A percentile compares a stretch with the other conserved stretches of the same genome.
phyloP scores from a whole-genome alignment of 805 yeast species.

The Candida sonorensis region DNA sequence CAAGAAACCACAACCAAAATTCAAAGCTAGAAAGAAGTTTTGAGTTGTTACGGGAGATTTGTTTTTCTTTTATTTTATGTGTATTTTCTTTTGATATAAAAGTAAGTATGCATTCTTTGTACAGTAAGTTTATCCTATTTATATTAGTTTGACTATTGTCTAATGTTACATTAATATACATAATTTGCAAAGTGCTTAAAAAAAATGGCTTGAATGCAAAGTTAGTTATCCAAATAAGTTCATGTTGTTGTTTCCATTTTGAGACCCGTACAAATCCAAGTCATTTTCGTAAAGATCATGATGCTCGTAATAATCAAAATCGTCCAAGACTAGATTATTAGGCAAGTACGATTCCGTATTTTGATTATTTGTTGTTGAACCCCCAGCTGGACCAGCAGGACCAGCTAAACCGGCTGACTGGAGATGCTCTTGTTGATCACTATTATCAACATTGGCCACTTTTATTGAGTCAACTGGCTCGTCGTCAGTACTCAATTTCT shows the following conservation, averaged over 20 bases:
- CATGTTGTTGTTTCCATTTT: constrained; percentile 4
- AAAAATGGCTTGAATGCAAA: too few species aligned
- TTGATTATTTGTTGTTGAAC: too few species aligned
- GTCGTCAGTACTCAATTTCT: constrained; percentile 2
- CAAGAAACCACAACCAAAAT: constrained; percentile 36
- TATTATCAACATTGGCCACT: background rate
- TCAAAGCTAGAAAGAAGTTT: constrained; percentile 55
- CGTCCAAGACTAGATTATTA: constrained; percentile 1
- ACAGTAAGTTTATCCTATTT: too few species aligned
- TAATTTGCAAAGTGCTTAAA: too few species aligned
- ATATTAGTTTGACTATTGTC: too few species aligned
- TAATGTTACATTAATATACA: too few species aligned
- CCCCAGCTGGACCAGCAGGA: too few species aligned
- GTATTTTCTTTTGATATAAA: too few species aligned
- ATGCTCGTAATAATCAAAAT: constrained; percentile 21
- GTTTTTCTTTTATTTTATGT: background rate
- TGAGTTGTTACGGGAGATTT: constrained; percentile 17
- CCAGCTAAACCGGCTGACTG: too few species aligned
- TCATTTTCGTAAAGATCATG: constrained; percentile 6
- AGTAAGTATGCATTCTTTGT: background rate
- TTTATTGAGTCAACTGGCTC: background rate
- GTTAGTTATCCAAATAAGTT: constrained; percentile 16
- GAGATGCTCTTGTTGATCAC: too few species aligned
- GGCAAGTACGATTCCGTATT: background rate
- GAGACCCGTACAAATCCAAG: constrained; percentile 13